Conservation (phyloP, 345 rosid genomes). For the Camelina sativa region DNA sequence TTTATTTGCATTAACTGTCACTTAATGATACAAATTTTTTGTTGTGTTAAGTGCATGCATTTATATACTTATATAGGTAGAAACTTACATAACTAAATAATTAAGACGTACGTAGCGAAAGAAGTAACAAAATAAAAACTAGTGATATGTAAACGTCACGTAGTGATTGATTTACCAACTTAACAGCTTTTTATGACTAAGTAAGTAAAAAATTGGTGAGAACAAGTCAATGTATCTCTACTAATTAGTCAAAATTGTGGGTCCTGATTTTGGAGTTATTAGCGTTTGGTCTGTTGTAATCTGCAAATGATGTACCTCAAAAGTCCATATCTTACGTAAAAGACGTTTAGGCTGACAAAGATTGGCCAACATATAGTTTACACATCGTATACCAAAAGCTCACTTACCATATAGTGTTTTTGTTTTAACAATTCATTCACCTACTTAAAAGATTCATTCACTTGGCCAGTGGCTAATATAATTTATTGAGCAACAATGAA, state of each 20-base stretch:
- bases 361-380: constrained; percentile 27
- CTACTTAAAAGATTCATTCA: too few species aligned
- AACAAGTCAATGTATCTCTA: constrained; percentile 12
- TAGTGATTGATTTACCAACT: constrained; percentile 30
- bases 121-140: neutral
- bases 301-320: neutral
- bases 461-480: too few species aligned
- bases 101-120: neutral
- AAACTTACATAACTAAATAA: neutral
- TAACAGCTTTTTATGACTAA: constrained; percentile 37
- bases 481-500: constrained; percentile 12
- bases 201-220: constrained; percentile 23
- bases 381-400: constrained; percentile 12
- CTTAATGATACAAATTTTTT: neutral
- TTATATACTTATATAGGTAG: constrained; percentile 15
- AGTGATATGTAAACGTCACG: constrained; percentile 31
- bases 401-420: constrained; percentile 24
- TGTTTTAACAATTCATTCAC: constrained; percentile 17
- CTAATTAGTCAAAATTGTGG: constrained; percentile 35
- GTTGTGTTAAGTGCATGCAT: neutral
- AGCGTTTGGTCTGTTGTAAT: constrained; percentile 9
- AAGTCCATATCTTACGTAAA: constrained; percentile 26
- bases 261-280: constrained; percentile 17
- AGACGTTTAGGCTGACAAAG: constrained; percentile 20
- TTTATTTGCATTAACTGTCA: neutral